These are phyloP conservation scores for Pneumocystis sp. DNA, from an alignment of 1,139 yeast genomes.

Conservation along the genomic window DNA sequence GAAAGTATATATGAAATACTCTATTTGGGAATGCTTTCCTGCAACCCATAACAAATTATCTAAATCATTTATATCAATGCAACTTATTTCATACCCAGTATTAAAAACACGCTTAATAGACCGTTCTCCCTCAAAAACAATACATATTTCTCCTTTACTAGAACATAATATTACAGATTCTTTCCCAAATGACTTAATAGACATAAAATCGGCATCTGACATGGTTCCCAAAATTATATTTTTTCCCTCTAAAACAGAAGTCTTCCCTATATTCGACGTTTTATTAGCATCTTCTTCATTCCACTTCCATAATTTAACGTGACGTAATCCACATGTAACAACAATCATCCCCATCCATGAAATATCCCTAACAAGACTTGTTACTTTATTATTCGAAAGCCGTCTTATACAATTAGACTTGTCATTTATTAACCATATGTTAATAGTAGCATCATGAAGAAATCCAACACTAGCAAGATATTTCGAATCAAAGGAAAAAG, in stretches of 20 bases:
- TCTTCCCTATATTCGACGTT: background rate
- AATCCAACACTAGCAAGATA: slow-evolving; percentile 1
- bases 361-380: background rate
- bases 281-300: background rate
- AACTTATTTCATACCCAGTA: background rate
- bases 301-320: background rate
- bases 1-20: background rate
- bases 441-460: background rate
- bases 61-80: background rate
- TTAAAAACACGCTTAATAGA: background rate
- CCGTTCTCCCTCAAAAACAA: background rate
- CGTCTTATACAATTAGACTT: background rate
- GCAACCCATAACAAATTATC: background rate
- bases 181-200: background rate
- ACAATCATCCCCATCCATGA: background rate
- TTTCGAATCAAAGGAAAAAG: background rate
- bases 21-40: background rate
- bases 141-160: background rate
- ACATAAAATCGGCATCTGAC: background rate
- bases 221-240: background rate
- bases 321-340: background rate
- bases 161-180: background rate
- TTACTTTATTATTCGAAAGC: background rate
- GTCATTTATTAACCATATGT: background rate
- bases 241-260: background rate